Evolutionary conservation across 2,329 filamentous ascomycete genomes (phyloP), one percentile per base, ranked within the genome.

Genomic region (Colletotrichum abscissum): DNA sequence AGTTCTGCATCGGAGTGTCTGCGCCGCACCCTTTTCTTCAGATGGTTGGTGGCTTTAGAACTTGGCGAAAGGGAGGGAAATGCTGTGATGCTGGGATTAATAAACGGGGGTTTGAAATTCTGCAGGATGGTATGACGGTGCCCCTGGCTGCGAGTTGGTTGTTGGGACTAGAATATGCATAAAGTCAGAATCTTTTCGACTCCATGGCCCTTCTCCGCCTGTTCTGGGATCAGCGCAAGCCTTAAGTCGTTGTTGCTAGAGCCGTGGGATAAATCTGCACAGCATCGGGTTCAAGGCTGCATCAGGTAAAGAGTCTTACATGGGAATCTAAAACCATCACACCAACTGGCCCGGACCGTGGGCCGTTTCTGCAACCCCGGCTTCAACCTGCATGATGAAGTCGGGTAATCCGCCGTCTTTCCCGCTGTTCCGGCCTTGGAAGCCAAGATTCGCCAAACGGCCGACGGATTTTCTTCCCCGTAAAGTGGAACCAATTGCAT

Each of bases 281-380:
- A 19, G 26, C 55, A 24, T 60, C 56, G 56, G 55, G 26, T 28
- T 14, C 56, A 33, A n/a, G 19, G 30, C 66, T 33, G 22, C 33
- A 68, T 54, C 22, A 28, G 57, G 57, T n/a, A 68, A 63, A 16
- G 55, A 24, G 42, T 38, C 16, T 24, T 14, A 63, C 57, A 63
- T 52, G 57, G 57, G 42, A 68, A 33, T 68, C 9, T 63, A 63
- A 24, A 16, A 55, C 42, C 30, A 30, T 33, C 57, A 30, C 33
- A 22, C 8, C 22, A 49, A 63, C 58, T 62, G 58, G 49, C 24
- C 57, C 66, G 58, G 46, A 56, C 58, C 57, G 46, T 22, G 33
- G 35, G 24, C 66, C 66, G 49, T n/a, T 54, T 46, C 28, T 42
- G n/a, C 33, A 42, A 68, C 59, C 57, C 65, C 65, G 57, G 56